These are phyloP conservation scores for Biancaea sappan DNA, from an alignment of 306 rosid genomes.

Conservation along the genomic window DNA sequence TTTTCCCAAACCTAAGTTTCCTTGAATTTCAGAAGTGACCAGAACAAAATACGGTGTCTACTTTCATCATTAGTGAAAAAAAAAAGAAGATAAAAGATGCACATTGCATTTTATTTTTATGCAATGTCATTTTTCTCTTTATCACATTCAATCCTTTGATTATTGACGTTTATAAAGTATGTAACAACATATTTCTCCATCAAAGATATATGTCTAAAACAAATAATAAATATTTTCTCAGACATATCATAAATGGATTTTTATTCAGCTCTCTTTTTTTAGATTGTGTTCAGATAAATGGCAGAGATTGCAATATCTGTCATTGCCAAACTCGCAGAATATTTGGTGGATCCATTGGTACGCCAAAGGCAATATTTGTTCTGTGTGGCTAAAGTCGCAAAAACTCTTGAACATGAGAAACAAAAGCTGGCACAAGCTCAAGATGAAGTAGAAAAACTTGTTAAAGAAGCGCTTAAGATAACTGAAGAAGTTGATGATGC, in stretches of 20 bases:
- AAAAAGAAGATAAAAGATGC: too few species aligned
- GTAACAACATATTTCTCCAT: too few species aligned
- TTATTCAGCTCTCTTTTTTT: not conserved
- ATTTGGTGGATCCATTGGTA: not conserved
- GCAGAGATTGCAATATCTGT: not conserved
- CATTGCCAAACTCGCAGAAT: not conserved
- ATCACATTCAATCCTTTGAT: too few species aligned
- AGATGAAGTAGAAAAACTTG: not conserved
- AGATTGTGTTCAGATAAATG: not conserved
- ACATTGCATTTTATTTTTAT: too few species aligned
- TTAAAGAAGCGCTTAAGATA: not conserved
- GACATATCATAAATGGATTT: not conserved
- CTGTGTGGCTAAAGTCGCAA: not conserved
- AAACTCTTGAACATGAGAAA: not conserved
- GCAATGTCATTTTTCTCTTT: too few species aligned
- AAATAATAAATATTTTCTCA: not conserved
- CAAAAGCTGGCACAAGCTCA: not conserved
- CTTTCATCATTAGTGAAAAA: too few species aligned
- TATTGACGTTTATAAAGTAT: too few species aligned
- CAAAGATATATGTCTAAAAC: too few species aligned
- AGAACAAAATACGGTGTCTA: too few species aligned
- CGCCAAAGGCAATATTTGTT: not conserved
- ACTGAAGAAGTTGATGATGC: not conserved
- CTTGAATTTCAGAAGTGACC: too few species aligned
- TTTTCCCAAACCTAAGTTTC: too few species aligned